Evolutionary conservation across 1,284 basidiomycete genomes (phyloP).

Genomic region (Volvariella volvacea): DNA sequence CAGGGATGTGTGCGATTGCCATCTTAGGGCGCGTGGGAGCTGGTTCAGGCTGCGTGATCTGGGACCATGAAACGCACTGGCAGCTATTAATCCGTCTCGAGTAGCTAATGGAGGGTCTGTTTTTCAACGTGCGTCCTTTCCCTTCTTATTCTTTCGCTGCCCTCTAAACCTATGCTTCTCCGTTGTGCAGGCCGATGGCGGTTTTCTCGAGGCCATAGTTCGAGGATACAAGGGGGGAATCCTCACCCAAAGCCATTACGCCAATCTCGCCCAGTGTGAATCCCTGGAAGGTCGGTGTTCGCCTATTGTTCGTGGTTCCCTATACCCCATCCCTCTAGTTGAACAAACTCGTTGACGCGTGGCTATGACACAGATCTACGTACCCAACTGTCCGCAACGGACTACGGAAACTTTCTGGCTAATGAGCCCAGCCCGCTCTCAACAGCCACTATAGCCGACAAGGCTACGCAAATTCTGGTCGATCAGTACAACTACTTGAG

Average conservation of each 20-base stretch:
- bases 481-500: slow-evolving; percentile 96
- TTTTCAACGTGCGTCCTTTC: slow-evolving; percentile 66
- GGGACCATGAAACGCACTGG: not conserved
- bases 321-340: not conserved
- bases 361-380: slow-evolving; percentile 62
- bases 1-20: not conserved
- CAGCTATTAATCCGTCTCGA: not conserved
- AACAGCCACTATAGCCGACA: slow-evolving; percentile 92
- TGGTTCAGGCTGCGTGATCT: not conserved
- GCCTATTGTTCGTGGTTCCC: not conserved
- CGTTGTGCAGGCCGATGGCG: slow-evolving; percentile 57
- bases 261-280: slow-evolving; percentile 96
- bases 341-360: not conserved
- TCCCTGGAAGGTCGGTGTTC: slow-evolving; percentile 78
- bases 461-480: slow-evolving; percentile 91
- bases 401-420: slow-evolving; percentile 98
- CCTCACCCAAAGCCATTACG: slow-evolving; percentile 84
- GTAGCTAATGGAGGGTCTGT: slow-evolving; percentile 70
- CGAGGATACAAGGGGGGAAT: slow-evolving; percentile 94
- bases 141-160: slow-evolving; percentile 4
- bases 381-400: slow-evolving; percentile 91
- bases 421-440: slow-evolving; percentile 96
- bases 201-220: slow-evolving; percentile 90
- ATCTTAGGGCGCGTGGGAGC: not conserved
- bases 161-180: slow-evolving; percentile 19